Conservation (phyloP, 371 early-diverging fungal genomes). For the Mucor indicus region DNA sequence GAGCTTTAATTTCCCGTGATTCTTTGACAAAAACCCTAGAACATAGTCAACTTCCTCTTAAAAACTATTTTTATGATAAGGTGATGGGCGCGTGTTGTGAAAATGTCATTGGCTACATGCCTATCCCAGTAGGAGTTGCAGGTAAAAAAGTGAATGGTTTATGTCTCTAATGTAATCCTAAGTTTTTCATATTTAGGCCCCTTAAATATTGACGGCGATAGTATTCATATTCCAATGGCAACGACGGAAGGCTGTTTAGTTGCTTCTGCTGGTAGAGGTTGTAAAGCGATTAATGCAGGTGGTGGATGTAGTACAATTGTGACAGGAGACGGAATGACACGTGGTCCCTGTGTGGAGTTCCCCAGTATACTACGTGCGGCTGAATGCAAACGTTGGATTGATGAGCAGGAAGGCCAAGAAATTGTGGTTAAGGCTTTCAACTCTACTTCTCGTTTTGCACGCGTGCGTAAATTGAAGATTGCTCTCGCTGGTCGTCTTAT, state of each 20-base stretch:
- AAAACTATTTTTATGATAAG: slow-evolving; percentile 85
- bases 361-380: slow-evolving; percentile 65
- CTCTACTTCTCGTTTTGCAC: slow-evolving; percentile 87
- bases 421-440: slow-evolving; percentile 78
- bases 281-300: slow-evolving; percentile 89
- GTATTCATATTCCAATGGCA: slow-evolving; percentile 90
- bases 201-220: slow-evolving; percentile 73
- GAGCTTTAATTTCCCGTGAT: slow-evolving; percentile 70
- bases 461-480: slow-evolving; percentile 77
- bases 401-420: slow-evolving; percentile 67
- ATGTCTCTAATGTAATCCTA: not conserved
- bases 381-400: slow-evolving; percentile 73
- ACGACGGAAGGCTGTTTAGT: slow-evolving; percentile 95
- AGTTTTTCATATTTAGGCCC: slow-evolving; percentile 53
- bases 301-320: slow-evolving; percentile 87
- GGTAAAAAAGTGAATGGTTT: slow-evolving; percentile 20
- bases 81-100: slow-evolving; percentile 95
- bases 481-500: slow-evolving; percentile 82
- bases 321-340: slow-evolving; percentile 90
- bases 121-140: slow-evolving; percentile 92
- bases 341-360: slow-evolving; percentile 91
- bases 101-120: slow-evolving; percentile 94
- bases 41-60: slow-evolving; percentile 65
- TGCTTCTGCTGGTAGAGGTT: slow-evolving; percentile 92
- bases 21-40: slow-evolving; percentile 63